These are phyloP conservation scores for Hypomontagnella monticulosa DNA, from an alignment of 495 filamentous ascomycete species.

Conservation along the genomic window DNA sequence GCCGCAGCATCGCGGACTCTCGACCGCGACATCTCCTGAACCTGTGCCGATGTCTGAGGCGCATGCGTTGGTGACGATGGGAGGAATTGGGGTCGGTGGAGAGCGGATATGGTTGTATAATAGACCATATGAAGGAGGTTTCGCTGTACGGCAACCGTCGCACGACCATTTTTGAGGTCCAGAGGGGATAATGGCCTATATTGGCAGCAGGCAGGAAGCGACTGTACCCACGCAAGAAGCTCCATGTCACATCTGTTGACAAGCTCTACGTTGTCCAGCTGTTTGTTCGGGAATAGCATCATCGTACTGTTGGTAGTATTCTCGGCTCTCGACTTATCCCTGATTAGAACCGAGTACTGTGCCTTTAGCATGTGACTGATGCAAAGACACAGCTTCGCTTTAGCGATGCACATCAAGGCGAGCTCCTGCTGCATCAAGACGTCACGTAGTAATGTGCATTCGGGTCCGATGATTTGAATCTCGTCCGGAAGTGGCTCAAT, in stretches of 20 bases:
- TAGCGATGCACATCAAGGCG: constrained; percentile 88
- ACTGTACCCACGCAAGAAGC: constrained; percentile 74
- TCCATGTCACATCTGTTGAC: constrained; percentile 78
- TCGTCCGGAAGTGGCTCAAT: constrained; percentile 71
- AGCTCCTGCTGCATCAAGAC: constrained; percentile 73
- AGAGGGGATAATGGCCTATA: constrained; percentile 61
- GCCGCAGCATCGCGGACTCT: constrained; percentile 81
- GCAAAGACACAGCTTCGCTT: constrained; percentile 86
- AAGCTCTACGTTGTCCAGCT: constrained; percentile 75
- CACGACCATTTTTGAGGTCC: constrained; percentile 54
- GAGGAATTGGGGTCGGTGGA: constrained; percentile 88
- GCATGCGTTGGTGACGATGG: constrained; percentile 71
- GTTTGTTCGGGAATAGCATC: constrained; percentile 90
- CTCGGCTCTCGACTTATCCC: constrained; percentile 73
- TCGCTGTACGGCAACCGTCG: constrained; percentile 73
- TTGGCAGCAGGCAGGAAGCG: constrained; percentile 73
- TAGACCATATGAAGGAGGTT: constrained; percentile 89
- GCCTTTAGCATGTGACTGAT: constrained; percentile 84
- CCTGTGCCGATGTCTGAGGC: constrained; percentile 62
- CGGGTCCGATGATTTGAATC: constrained; percentile 68
- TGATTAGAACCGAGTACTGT: constrained; percentile 89
- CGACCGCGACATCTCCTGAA: constrained; percentile 79
- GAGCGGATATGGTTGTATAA: constrained; percentile 83
- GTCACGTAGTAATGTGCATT: constrained; percentile 73
- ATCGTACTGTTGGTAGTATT: constrained; percentile 81